Base-by-base conservation (phyloP, 495 filamentous ascomycete species). In the Tuber borchii region DNA sequence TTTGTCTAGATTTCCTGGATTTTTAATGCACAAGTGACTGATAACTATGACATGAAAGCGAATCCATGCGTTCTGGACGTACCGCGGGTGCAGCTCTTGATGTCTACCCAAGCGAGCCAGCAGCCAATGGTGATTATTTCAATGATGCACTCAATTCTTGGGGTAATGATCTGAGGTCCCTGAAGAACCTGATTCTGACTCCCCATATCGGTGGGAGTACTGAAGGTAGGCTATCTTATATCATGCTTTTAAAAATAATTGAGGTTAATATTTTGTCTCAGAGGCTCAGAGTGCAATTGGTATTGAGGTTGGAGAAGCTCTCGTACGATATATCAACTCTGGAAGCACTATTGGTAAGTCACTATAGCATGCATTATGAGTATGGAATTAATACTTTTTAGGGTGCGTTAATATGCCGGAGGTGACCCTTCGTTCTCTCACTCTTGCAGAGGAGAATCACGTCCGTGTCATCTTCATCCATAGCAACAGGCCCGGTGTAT, bases 151-250 rank as follows among this genome's bases (percentile, higher is more conserved):
- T 98, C 79, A 97, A 97, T 84, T 76, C 84, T 22, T 97, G 93
- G 92, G 90, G 88, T 39, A 87, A 92, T 74, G 94, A 97, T 78
- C 90, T 99, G 70, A 89, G 91, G 37, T 87, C 87, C 45, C 87
- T 97, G 61, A 93, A 91, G 84, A 99, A 99, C 84, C 85, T 99
- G 79, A 95, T 99, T 77, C 87, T 99, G 48, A 95, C 93, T 3
- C 95, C 95, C 22, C 95, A 99, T 83, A 97, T 99, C 82, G 95
- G 95, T 72, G 95, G 95, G 40, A 96, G 93, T 84, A 99, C 95
- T 8, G 95, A 99, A 84, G 95, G 40, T n/a, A n/a, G 22, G 40
- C 46, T 31, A 34, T 65, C 56, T 34, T 65, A 65, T 31, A 19
- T 22, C 70, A 48, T 16, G 12, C 3, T 19, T 71, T 22, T 16